phyloP scores from a whole-genome alignment of 2,329 filamentous ascomycete species.

The Microcyclospora tardicrescens region DNA sequence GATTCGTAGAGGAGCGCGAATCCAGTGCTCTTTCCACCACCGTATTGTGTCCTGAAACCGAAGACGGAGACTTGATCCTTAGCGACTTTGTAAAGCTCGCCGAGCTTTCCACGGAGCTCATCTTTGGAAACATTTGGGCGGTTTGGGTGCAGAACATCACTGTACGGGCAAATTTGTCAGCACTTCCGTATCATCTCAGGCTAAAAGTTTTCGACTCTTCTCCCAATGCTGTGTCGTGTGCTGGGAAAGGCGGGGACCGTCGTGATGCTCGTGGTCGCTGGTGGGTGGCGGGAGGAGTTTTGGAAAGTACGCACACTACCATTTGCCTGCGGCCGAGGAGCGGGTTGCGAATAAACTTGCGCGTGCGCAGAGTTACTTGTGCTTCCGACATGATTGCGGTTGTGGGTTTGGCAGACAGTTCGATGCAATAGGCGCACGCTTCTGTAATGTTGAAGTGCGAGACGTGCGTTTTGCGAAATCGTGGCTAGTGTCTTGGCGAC shows the following conservation, averaged over 20 bases:
- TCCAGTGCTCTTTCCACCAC: constrained; percentile 99
- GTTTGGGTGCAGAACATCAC: constrained; percentile 98
- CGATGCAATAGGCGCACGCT: too few species aligned
- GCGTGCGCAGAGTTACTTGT: constrained; percentile 58
- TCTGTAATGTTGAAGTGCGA: background rate
- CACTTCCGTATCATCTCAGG: constrained; percentile 1
- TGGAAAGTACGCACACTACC: constrained; percentile 59
- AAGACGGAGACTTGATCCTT: constrained; percentile 98
- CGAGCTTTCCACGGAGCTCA: constrained; percentile 90
- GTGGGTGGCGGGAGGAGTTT: background rate
- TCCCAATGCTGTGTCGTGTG: constrained; percentile 1
- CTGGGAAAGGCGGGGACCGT: background rate
- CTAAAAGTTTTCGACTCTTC: background rate
- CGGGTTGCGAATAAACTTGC: constrained; percentile 99
- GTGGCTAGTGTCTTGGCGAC: background rate
- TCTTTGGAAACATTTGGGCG: constrained; percentile 98
- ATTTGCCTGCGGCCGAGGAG: constrained; percentile 98
- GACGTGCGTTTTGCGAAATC: background rate
- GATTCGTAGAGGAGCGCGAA: constrained; percentile 99
- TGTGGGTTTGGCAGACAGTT: constrained; percentile 16
- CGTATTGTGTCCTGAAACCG: constrained; percentile 95
- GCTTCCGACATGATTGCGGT: constrained; percentile 74
- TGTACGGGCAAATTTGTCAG: constrained; percentile 30
- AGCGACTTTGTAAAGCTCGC: constrained; percentile 92
- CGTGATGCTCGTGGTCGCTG: constrained; percentile 1